phyloP scores from a whole-genome alignment of 352 stramenopile genomes.

The Globisporangium radiosum region DNA sequence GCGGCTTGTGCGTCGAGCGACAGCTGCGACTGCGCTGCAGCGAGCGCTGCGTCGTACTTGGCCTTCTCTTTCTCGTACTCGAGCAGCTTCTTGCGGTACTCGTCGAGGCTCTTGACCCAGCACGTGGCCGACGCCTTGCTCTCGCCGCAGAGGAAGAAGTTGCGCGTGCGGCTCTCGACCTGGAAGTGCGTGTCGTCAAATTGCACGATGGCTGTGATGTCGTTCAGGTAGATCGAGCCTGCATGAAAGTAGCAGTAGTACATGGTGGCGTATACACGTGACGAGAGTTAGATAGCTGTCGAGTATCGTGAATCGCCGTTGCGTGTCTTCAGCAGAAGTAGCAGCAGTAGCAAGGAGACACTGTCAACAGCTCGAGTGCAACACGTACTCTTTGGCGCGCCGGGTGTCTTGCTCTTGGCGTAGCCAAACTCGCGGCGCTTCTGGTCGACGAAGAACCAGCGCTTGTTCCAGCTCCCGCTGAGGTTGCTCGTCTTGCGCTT shows the following conservation, averaged over 20 bases:
- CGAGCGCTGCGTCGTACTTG: conserved; percentile 19
- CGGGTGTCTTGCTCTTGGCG: conserved; percentile 35
- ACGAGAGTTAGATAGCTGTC: background rate
- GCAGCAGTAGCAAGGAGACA: too few species aligned
- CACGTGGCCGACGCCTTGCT: conserved; percentile 77
- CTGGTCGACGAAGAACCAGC: conserved; percentile 82
- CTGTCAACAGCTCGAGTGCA: too few species aligned
- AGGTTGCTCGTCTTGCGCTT: conserved; percentile 81
- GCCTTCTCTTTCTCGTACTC: conserved; percentile 68
- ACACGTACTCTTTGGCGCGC: conserved; percentile 36
- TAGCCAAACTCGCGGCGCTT: conserved; percentile 76
- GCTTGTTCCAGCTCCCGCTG: conserved; percentile 77
- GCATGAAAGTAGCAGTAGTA: background rate
- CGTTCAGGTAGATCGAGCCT: conserved; percentile 82
- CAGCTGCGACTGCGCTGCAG: conserved; percentile 8
- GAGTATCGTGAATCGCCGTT: too few species aligned
- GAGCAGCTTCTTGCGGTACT: conserved; percentile 64
- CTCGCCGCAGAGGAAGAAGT: conserved; percentile 81
- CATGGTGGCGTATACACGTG: too few species aligned
- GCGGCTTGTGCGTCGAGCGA: conserved; percentile 2
- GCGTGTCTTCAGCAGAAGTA: too few species aligned
- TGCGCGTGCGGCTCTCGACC: conserved; percentile 73
- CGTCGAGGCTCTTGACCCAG: conserved; percentile 76
- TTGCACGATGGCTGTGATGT: conserved; percentile 81
- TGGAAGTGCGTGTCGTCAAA: conserved; percentile 86